Conservation (phyloP, 2,329 filamentous ascomycete species). For the Scortechinia acanthostroma region DNA sequence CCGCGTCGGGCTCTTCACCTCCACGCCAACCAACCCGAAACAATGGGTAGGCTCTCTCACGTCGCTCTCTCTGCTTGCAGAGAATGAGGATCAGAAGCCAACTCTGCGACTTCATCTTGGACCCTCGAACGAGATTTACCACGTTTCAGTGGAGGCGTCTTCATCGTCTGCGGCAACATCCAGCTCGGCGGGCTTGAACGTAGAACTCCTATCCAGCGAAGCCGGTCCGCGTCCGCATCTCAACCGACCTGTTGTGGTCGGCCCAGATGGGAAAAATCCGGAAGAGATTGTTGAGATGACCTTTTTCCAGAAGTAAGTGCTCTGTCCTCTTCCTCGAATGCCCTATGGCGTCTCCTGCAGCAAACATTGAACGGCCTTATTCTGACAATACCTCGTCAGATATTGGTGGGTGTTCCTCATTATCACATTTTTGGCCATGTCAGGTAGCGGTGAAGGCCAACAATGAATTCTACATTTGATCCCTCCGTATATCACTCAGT, state of each 20-base stretch:
- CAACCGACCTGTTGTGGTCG: constrained; percentile 25
- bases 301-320: constrained; percentile 29
- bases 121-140: constrained; percentile 22
- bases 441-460: constrained; percentile 23
- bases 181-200: background rate
- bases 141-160: constrained; percentile 21
- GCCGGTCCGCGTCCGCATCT: constrained; percentile 24
- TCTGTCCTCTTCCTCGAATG: background rate
- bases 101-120: constrained; percentile 27
- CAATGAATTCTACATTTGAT: constrained; percentile 6
- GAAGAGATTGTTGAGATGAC: constrained; percentile 29
- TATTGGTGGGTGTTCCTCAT: constrained; percentile 37
- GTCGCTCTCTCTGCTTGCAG: constrained; percentile 19
- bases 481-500: no score
- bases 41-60: constrained; percentile 29
- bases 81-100: constrained; percentile 12
- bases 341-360: background rate
- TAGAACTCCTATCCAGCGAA: constrained; percentile 21
- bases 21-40: constrained; percentile 9
- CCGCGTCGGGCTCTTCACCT: background rate
- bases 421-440: constrained; percentile 26
- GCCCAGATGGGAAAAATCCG: constrained; percentile 23
- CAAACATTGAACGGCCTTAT: background rate
- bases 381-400: no score
- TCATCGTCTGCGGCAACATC: background rate